phyloP scores from a whole-genome alignment of 129 eudicot genomes.

The Arctium minus region DNA sequence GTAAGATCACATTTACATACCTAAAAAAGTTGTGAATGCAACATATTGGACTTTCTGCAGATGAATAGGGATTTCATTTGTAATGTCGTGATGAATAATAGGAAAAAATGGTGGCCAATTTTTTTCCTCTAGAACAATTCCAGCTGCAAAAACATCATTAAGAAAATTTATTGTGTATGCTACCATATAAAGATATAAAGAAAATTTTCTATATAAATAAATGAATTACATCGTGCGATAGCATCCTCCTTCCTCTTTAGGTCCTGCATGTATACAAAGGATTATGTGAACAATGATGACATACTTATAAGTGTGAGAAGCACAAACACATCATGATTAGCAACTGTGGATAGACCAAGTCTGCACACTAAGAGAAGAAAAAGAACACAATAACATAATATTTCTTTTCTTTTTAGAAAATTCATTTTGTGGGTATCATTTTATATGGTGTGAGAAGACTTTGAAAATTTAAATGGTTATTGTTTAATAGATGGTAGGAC shows the following conservation, averaged over 20 bases:
- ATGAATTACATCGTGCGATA: conserved; percentile 57
- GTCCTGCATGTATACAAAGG: conserved; percentile 48
- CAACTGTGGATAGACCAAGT: background rate
- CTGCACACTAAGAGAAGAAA: background rate
- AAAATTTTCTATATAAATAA: background rate
- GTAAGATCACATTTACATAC: conserved; percentile 39
- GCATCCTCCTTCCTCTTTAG: conserved; percentile 92
- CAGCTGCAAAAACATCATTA: conserved; percentile 59
- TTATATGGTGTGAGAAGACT: background rate
- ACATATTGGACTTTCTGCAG: conserved; percentile 83
- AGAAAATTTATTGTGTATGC: background rate
- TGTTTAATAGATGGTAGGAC: background rate
- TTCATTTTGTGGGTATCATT: background rate
- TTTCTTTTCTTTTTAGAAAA: background rate
- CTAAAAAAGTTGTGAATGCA: conserved; percentile 86
- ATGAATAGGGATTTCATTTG: conserved; percentile 93
- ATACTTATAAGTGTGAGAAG: background rate
- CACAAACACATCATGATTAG: background rate
- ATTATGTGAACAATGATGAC: background rate
- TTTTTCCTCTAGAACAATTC: conserved; percentile 85
- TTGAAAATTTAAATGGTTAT: background rate
- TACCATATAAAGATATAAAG: background rate
- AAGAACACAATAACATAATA: background rate
- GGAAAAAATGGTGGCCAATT: conserved; percentile 97
- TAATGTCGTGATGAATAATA: conserved; percentile 88